Conservation (phyloP, 139 green algal genomes). For the Picochlorum sp. region DNA sequence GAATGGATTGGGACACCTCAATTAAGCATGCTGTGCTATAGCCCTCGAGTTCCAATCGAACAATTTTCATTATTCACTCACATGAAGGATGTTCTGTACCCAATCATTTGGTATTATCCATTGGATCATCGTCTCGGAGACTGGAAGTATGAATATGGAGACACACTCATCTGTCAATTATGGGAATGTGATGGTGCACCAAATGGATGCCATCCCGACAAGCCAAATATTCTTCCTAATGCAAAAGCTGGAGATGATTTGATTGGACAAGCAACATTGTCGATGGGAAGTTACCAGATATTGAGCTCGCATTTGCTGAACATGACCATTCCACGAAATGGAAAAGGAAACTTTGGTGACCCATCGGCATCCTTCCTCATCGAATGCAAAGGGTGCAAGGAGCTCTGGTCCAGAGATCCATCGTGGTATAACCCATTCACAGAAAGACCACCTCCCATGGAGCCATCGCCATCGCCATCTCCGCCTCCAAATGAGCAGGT, state of each 20-base stretch:
- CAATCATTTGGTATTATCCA: constrained; percentile 16
- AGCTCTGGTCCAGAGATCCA: not conserved
- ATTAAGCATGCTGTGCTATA: constrained; percentile 12
- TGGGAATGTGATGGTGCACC: constrained; percentile 30
- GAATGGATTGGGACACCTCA: constrained; percentile 8
- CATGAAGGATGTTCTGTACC: constrained; percentile 3
- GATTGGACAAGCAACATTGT: constrained; percentile 6
- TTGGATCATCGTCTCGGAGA: constrained; percentile 4
- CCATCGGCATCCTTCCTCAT: not conserved
- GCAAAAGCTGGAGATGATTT: constrained; percentile 18
- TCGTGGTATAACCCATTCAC: constrained; percentile 2
- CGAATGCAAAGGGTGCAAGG: not conserved
- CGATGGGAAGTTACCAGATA: constrained; percentile 1
- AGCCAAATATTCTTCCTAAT: constrained; percentile 8
- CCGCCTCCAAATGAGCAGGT: not conserved
- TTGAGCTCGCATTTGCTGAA: not conserved
- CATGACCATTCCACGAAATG: constrained; percentile 6
- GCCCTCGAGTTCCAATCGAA: not conserved
- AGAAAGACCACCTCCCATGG: not conserved
- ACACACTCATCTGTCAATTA: constrained; percentile 13
- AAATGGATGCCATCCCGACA: constrained; percentile 15
- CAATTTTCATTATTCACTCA: constrained; percentile 9
- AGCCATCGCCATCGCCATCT: constrained; percentile 4
- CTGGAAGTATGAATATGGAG: constrained; percentile 13
- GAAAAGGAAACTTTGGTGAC: constrained; percentile 2